These are phyloP conservation scores for Scortechinia acanthostroma DNA, from an alignment of 2,329 filamentous ascomycete genomes.

Conservation along the genomic window DNA sequence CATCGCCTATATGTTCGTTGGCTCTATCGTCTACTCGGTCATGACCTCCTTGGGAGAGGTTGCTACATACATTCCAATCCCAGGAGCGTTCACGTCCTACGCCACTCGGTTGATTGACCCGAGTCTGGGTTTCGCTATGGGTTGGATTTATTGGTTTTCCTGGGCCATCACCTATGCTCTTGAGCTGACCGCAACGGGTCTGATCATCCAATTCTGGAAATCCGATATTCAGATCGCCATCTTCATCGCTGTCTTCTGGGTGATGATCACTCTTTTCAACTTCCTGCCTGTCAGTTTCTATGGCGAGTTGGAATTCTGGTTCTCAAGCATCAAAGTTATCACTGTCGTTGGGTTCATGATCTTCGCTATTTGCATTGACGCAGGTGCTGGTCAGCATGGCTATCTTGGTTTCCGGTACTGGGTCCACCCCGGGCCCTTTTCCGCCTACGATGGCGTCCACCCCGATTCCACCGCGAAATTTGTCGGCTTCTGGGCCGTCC, in stretches of 20 bases:
- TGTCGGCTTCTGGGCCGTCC: constrained; percentile 36
- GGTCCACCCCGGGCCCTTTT: constrained; percentile 42
- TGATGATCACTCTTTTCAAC: constrained; percentile 39
- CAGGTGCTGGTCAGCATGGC: constrained; percentile 39
- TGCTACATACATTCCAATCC: constrained; percentile 46
- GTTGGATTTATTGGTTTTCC: constrained; percentile 55
- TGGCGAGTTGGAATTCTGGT: constrained; percentile 53
- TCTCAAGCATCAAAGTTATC: constrained; percentile 44
- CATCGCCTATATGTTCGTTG: constrained; percentile 65
- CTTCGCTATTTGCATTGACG: constrained; percentile 45
- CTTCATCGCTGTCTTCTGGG: constrained; percentile 46
- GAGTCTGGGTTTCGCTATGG: constrained; percentile 49
- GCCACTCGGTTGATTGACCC: constrained; percentile 49
- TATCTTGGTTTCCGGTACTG: constrained; percentile 47
- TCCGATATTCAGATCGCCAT: constrained; percentile 38
- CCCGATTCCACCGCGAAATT: constrained; percentile 31
- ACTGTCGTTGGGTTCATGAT: constrained; percentile 46
- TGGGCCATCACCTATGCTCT: constrained; percentile 47
- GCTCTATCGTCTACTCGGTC: constrained; percentile 62
- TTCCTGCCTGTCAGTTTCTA: constrained; percentile 46
- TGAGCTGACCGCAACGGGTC: constrained; percentile 43
- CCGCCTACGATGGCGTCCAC: constrained; percentile 32
- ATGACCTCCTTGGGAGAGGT: not conserved
- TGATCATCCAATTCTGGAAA: constrained; percentile 49
- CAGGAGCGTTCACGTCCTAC: constrained; percentile 48